A percentile compares a stretch with the other conserved stretches of the same genome.
These are phyloP conservation scores for Fusarium bulbicola DNA, from an alignment of 2,329 filamentous ascomycete genomes.

Conservation along the genomic window DNA sequence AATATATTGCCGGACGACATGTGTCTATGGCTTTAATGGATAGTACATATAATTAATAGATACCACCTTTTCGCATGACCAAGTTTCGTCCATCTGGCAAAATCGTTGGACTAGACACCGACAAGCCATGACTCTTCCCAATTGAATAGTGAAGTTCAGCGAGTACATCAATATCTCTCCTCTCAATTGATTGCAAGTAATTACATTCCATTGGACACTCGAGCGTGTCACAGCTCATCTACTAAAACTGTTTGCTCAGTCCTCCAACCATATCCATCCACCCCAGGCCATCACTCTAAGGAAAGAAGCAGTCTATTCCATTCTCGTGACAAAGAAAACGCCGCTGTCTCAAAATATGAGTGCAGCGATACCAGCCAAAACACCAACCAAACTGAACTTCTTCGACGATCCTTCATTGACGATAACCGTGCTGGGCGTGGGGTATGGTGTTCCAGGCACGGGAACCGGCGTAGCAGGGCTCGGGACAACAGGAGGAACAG, in stretches of 20 bases:
- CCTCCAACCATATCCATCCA: background rate
- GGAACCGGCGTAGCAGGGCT: background rate
- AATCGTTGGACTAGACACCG: background rate
- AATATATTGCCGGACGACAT: background rate
- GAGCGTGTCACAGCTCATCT: background rate
- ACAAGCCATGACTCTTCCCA: background rate
- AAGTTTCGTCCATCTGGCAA: background rate
- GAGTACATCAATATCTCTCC: too few relatives aligned
- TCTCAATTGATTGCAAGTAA: background rate
- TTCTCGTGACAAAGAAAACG: background rate
- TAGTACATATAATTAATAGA: constrained; percentile 14
- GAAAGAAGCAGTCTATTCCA: background rate
- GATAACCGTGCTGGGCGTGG: constrained; percentile 18
- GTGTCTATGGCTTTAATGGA: background rate
- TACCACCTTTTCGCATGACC: constrained; percentile 8
- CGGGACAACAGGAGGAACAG: background rate
- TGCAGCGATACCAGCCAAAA: constrained; percentile 36
- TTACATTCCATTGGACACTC: constrained; percentile 9
- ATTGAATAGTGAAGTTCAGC: too few relatives aligned
- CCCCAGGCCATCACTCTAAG: background rate
- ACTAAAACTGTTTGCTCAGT: background rate
- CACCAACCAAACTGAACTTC: constrained; percentile 28
- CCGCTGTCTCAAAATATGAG: constrained; percentile 19
- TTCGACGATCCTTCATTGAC: constrained; percentile 30
- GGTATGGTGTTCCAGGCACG: constrained; percentile 6